Evolutionary conservation across 2,329 filamentous ascomycete genomes (phyloP).

Genomic region (Cladosporium sp.): DNA sequence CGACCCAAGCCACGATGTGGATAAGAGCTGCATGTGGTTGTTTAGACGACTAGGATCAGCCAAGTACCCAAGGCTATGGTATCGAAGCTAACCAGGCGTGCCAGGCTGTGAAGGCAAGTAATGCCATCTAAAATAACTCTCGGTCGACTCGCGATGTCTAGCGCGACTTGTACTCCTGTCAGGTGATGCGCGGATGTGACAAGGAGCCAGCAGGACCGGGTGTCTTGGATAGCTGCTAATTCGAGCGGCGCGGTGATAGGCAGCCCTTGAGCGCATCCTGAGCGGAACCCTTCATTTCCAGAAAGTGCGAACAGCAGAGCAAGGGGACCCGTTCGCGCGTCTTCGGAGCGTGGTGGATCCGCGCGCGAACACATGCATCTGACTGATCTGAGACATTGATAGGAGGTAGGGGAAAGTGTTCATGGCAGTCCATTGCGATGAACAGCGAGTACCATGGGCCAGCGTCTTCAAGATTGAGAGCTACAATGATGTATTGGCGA

Average conservation of each 20-base stretch:
- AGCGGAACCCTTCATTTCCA: conserved; percentile 14
- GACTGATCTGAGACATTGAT: not conserved
- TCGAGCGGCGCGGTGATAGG: conserved; percentile 6
- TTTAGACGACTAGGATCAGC: conserved; percentile 1
- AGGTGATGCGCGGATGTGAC: not conserved
- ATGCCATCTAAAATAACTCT: not conserved
- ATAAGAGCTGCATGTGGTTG: not conserved
- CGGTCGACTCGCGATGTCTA: not conserved
- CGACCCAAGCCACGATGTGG: conserved; percentile 10
- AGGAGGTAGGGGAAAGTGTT: not conserved
- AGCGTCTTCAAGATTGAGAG: conserved; percentile 6
- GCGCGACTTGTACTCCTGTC: not conserved
- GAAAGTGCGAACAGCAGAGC: not conserved
- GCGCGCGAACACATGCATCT: not conserved
- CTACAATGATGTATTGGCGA: not conserved
- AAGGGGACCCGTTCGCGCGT: not conserved
- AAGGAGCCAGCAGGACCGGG: not conserved
- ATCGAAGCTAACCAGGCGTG: not conserved
- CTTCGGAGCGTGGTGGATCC: not conserved
- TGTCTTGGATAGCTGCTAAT: conserved; percentile 11
- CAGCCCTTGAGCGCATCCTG: conserved; percentile 7
- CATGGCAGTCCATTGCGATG: not conserved
- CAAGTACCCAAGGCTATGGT: not conserved
- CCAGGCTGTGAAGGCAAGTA: not conserved
- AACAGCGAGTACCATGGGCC: not conserved